Evolutionary conservation across 805 yeast species (phyloP), one percentile per base, ranked within the genome.

Genomic region (Ogataea pignaliae): DNA sequence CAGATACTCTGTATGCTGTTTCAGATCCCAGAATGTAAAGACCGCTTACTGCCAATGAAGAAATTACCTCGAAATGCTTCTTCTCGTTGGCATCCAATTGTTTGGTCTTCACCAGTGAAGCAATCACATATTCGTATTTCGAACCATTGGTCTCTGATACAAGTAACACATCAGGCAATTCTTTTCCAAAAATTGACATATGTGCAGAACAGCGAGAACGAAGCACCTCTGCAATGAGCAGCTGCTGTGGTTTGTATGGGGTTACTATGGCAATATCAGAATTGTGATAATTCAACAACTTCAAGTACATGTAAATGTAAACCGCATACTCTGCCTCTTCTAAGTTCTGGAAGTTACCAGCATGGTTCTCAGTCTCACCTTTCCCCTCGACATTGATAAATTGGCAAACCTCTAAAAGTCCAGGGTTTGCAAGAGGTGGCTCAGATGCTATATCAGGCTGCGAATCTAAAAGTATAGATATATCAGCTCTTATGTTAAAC

Each of bases 271-370:
- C 61, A 15, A 81, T 67, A 16, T 54, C 54, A 0, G 55, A 47
- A 1, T 53, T 34, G 0, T 75, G 65, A 45, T 76, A 77, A 0
- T 76, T 78, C 16, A 69, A 41, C 3, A 68, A 46, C 5, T 73
- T 52, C 71, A 80, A 60, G 44, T 75, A 77, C 57, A 68, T 70
- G 51, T 63, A 77, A 7, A 77, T 46, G 0, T 63, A 58, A 13
- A 75, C 75, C 14, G 71, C 63, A 44, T 61, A 72, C 47, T 74
- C 77, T 0, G 81, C 82, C 49, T 78, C 78, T 10, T 61, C 66
- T n/a, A 69, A 41, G 44, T 73, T 73, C 34, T 68, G 73, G 58
- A 40, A 59, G 29, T 55, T 46, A 1, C 54, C 57, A 1, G 60
- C 54, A 1, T 46, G 40, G 2, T 57, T 54, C 38, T 58, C 61